phyloP scores from a whole-genome alignment of 148 eudicot genomes.

The Spergularia marina region DNA sequence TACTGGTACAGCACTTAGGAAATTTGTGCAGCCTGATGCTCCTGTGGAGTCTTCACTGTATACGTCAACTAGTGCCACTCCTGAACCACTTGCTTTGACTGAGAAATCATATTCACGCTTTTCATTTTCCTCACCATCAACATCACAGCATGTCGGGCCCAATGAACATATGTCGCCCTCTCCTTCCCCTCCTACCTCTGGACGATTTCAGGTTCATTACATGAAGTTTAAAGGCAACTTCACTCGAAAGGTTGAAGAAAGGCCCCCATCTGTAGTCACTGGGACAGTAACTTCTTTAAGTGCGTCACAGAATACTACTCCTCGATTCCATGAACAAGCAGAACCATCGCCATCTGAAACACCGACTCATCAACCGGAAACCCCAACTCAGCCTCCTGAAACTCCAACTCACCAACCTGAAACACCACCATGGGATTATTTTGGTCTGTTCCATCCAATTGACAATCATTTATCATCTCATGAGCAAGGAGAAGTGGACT shows the following conservation, averaged over 20 bases:
- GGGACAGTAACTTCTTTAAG: conserved; percentile 55
- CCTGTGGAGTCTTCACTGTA: conserved; percentile 49
- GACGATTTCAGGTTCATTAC: conserved; percentile 52
- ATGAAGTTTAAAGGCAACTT: conserved; percentile 69
- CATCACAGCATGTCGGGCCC: conserved; percentile 47
- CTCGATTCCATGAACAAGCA: conserved; percentile 43
- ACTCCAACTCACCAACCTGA: conserved; percentile 35
- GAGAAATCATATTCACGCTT: conserved; percentile 58
- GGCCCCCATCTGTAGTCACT: conserved; percentile 45
- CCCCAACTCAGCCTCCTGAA: conserved; percentile 35
- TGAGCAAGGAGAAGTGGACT: conserved; percentile 41
- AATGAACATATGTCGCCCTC: conserved; percentile 43
- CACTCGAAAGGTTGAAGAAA: conserved; percentile 73
- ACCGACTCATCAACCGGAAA: conserved; percentile 34
- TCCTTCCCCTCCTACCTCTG: conserved; percentile 55
- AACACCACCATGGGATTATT: conserved; percentile 85
- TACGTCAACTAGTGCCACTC: conserved; percentile 64
- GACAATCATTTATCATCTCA: conserved; percentile 59
- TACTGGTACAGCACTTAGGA: conserved; percentile 68
- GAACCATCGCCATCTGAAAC: conserved; percentile 44
- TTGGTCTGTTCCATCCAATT: conserved; percentile 75
- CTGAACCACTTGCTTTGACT: conserved; percentile 51
- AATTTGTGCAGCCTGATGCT: conserved; percentile 65
- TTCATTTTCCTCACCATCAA: conserved; percentile 62
- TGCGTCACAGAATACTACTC: conserved; percentile 43